Evolutionary conservation across 495 filamentous ascomycete genomes (phyloP), one percentile per base, ranked within the genome.

Genomic region (Polyplosphaeria fusca): DNA sequence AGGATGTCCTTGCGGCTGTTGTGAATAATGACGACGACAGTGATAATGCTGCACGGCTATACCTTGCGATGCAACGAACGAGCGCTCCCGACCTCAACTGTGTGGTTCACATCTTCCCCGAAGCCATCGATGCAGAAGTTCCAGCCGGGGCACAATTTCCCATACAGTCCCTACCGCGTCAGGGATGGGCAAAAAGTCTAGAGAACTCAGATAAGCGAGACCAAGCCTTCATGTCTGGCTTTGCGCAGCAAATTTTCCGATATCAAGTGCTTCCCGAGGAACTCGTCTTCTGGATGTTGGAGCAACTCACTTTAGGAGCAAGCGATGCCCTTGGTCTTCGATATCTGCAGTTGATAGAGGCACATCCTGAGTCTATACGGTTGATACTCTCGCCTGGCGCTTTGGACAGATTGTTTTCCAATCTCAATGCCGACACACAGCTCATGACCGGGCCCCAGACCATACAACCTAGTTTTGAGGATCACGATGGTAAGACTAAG

Each of bases 11-110:
- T 25, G 68, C 68, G 9, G 71, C 68, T 1, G 73, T 72, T 0
- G 65, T 85, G 20, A 58, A 73, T 11, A 74, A 77, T n/a, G 69
- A 77, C 2, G 77, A 81, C 43, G 79, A 83, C 48, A 81, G 78
- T 25, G 70, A 75, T 22, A 55, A 57, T 5, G 52, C 47, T 7
- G 32, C 51, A 32, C 85, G 82, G 67, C 70, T 93, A 5, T 71
- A 85, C 30, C 77, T 80, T 48, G 89, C 89, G 30, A 78, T 94
- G 28, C 79, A 82, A 60, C 79, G 90, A 60, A 92, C 87, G 7
- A 86, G 91, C 52, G 85, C 85, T 9, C 78, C 83, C 35, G 77
- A 79, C 14, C 63, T 77, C 13, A 77, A 79, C 18, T 80, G 76
- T 35, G 68, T 74, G 16, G 92, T 82, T 79, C 82, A 80, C 45